These are phyloP conservation scores for Calonectria pteridis DNA, from an alignment of 2,329 filamentous ascomycete species.

Conservation along the genomic window DNA sequence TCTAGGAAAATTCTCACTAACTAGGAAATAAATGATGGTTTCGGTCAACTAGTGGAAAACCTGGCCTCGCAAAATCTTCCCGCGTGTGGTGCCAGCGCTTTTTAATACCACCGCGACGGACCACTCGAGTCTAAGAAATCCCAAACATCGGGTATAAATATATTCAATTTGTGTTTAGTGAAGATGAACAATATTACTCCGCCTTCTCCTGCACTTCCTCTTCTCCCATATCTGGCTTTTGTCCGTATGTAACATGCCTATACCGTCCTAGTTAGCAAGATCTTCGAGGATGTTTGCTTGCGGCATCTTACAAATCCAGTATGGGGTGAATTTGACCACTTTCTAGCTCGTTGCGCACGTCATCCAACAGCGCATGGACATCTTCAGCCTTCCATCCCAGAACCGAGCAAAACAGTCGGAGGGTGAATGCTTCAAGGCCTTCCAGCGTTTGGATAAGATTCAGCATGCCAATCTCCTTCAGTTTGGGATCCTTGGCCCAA, in stretches of 20 bases:
- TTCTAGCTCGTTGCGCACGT: constrained; percentile 17
- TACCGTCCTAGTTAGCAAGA: background rate
- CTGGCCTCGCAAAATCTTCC: too few species aligned
- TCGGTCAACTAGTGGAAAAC: too few species aligned
- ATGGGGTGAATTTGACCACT: constrained; percentile 8
- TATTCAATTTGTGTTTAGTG: background rate
- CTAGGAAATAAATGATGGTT: too few species aligned
- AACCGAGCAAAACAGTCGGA: background rate
- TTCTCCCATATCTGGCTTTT: constrained; percentile 1
- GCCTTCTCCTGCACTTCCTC: background rate
- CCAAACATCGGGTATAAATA: background rate
- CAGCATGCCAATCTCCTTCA: constrained; percentile 48
- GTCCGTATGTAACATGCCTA: constrained; percentile 29
- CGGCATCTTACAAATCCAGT: constrained; percentile 23
- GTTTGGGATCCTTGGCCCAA: constrained; percentile 51
- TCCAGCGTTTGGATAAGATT: constrained; percentile 24
- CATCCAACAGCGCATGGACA: background rate
- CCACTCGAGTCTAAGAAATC: background rate
- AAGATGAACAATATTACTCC: background rate
- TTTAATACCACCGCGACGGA: too few species aligned
- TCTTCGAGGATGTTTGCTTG: too few species aligned
- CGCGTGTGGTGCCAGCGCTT: too few species aligned
- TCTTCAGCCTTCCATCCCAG: background rate
- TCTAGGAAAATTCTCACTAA: too few species aligned
- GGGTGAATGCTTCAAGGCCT: constrained; percentile 12